Evolutionary conservation across 148 eudicot species (phyloP).

Genomic region (Rhododendron simsii): DNA sequence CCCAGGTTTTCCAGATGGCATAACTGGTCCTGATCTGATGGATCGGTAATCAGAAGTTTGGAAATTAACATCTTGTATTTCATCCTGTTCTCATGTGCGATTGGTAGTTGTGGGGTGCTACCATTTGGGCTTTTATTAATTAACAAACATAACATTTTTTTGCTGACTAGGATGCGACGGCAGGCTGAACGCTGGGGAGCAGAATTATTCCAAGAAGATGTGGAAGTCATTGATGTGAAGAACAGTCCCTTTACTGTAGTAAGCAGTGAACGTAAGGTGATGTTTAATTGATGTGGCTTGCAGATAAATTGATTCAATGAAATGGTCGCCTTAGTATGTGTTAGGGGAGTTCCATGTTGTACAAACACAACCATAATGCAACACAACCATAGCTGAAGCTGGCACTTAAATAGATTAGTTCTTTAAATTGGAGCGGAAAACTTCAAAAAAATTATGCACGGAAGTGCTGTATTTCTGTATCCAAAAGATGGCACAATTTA

Average conservation of each 20-base stretch:
- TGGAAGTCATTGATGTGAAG: constrained; percentile 79
- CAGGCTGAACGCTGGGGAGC: constrained; percentile 99
- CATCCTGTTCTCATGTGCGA: neutral
- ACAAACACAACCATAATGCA: neutral
- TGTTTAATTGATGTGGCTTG: constrained; percentile 9
- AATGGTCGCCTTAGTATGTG: neutral
- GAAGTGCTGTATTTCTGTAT: neutral
- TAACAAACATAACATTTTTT: constrained; percentile 13
- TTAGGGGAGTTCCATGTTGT: neutral
- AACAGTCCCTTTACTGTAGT: constrained; percentile 72
- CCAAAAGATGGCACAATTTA: neutral
- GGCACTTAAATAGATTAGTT: neutral
- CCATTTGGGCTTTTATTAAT: neutral
- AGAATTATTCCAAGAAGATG: constrained; percentile 92
- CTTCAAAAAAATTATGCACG: neutral
- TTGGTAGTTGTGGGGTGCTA: neutral
- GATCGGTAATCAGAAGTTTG: constrained; percentile 48
- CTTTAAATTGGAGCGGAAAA: neutral
- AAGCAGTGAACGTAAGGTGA: constrained; percentile 96
- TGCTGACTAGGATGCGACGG: constrained; percentile 55
- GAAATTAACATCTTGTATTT: neutral
- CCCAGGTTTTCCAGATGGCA: constrained; percentile 98
- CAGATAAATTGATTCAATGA: neutral
- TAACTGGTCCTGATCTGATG: constrained; percentile 98
- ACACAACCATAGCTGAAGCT: neutral